Evolutionary conservation across 176 grass and related monocot species (phyloP).

Genomic region (Oryza punctata): DNA sequence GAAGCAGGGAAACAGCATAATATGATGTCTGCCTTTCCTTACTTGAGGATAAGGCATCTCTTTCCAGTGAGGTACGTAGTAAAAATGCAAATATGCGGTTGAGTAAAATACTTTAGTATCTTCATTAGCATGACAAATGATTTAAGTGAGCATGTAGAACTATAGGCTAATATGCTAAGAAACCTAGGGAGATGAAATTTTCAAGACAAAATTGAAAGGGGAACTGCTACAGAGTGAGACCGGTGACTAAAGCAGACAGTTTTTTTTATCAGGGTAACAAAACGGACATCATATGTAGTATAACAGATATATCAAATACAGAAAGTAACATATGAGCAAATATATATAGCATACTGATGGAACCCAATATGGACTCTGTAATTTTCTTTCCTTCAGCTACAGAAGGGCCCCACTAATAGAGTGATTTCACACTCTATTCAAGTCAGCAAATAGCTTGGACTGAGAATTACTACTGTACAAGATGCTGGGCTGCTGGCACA

Average conservation of each 20-base stretch:
- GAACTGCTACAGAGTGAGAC: not conserved
- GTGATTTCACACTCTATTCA: not conserved
- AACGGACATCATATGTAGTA: not conserved
- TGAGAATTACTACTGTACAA: not conserved
- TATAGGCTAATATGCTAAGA: not conserved
- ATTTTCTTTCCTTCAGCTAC: not conserved
- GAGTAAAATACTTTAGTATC: not conserved
- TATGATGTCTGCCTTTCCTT: conserved; percentile 18
- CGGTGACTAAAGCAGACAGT: not conserved
- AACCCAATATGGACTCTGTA: not conserved
- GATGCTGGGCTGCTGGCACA: not conserved
- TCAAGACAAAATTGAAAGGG: not conserved
- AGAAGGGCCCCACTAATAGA: not conserved
- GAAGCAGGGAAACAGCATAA: conserved; percentile 32
- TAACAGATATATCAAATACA: not conserved
- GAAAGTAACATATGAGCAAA: not conserved
- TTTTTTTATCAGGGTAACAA: not conserved
- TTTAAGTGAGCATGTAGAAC: not conserved
- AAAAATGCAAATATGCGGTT: not conserved
- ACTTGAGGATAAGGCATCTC: conserved; percentile 30
- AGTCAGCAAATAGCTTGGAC: not conserved
- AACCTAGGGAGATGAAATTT: not conserved
- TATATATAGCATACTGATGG: not conserved
- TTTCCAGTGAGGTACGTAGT: not conserved
- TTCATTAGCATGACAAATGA: not conserved